Conservation (phyloP, 75 land plant species). For the Pinus tabuliformis region DNA sequence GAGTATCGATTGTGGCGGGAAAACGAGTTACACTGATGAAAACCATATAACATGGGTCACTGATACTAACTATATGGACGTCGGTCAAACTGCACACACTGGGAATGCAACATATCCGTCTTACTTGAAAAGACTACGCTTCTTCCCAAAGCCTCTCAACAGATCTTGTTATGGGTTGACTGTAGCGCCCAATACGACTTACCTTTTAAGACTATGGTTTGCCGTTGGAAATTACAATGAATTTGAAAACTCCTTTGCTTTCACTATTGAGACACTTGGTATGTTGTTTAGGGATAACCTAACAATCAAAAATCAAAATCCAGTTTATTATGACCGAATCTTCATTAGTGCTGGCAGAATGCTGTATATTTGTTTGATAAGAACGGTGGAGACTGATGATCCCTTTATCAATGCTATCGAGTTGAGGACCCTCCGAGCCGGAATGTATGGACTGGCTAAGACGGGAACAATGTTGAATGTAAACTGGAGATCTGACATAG, state of each 20-base stretch:
- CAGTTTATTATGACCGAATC: no score
- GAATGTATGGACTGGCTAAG: no score
- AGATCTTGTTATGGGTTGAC: background rate
- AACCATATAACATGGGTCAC: background rate
- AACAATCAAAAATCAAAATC: background rate
- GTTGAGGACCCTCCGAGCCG: no score
- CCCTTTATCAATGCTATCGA: no score
- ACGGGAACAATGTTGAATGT: no score
- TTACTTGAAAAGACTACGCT: background rate
- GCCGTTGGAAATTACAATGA: background rate
- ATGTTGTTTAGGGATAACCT: background rate
- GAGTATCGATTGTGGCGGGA: slow-evolving; percentile 1
- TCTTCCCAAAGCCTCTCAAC: background rate
- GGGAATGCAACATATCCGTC: background rate
- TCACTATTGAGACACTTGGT: background rate
- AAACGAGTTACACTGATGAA: background rate
- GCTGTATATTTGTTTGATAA: no score
- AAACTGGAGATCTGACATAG: no score
- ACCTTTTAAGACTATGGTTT: slow-evolving; percentile 1
- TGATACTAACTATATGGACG: background rate
- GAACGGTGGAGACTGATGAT: no score
- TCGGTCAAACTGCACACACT: background rate
- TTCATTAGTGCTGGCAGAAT: no score
- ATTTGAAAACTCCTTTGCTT: background rate
- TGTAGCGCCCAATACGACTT: background rate